Conservation (phyloP, 768 basidiomycete species). For the Mycena leptocephala region DNA sequence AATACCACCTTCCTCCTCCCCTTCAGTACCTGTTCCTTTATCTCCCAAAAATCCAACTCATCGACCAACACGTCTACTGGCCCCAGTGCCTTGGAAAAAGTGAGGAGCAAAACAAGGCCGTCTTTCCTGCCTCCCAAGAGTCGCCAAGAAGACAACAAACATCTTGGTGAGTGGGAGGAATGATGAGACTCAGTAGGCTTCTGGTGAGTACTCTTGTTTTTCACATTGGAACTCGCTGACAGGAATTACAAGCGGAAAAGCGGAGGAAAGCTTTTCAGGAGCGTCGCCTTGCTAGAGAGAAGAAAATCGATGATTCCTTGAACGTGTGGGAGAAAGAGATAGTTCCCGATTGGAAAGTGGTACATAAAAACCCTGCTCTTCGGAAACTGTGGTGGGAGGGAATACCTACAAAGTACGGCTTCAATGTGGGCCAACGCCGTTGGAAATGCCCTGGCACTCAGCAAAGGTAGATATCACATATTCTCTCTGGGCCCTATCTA, state of each 20-base stretch:
- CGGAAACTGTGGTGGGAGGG: conserved; percentile 89
- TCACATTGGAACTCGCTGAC: neutral
- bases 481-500: conserved; percentile 14
- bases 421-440: conserved; percentile 89
- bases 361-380: conserved; percentile 75
- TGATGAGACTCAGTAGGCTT: conserved; percentile 88
- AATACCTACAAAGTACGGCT: conserved; percentile 88
- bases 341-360: conserved; percentile 87
- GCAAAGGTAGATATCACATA: conserved; percentile 73
- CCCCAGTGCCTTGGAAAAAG: conserved; percentile 83
- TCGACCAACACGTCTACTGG: conserved; percentile 67
- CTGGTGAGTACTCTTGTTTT: conserved; percentile 70
- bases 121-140: conserved; percentile 88
- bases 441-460: conserved; percentile 86
- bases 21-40: conserved; percentile 45
- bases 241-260: conserved; percentile 73
- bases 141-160: conserved; percentile 84
- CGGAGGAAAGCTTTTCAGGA: conserved; percentile 75
- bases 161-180: conserved; percentile 90
- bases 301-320: conserved; percentile 78
- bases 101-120: conserved; percentile 89
- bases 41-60: conserved; percentile 53
- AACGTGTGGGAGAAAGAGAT: conserved; percentile 86
- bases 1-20: conserved; percentile 45
- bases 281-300: conserved; percentile 75